Percentiles rank a stretch among this genome's conserved stretches.
These are phyloP conservation scores for Laguncularia racemosa DNA, from an alignment of 345 rosid species.

Conservation along the genomic window DNA sequence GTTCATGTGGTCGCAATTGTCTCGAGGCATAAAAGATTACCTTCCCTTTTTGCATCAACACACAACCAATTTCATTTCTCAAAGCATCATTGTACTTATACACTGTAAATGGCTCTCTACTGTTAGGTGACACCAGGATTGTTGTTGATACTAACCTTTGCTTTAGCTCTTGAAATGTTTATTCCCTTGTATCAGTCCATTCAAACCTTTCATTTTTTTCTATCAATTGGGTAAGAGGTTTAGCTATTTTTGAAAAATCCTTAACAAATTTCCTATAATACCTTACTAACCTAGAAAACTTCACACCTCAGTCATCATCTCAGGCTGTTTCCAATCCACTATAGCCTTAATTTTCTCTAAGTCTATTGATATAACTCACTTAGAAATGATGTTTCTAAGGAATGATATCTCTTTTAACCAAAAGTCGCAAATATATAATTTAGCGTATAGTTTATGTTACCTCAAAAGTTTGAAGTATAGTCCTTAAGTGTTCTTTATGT, in stretches of 20 bases:
- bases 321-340: not conserved
- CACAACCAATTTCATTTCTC: too few species aligned
- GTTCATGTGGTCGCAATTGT: too few species aligned
- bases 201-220: too few species aligned
- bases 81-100: too few species aligned
- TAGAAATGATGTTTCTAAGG: not conserved
- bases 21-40: too few species aligned
- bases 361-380: not conserved
- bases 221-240: not conserved
- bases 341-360: not conserved
- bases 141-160: too few species aligned
- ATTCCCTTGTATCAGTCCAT: too few species aligned
- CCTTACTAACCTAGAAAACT: not conserved
- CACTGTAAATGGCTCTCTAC: too few species aligned
- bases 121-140: too few species aligned
- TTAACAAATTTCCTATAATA: not conserved
- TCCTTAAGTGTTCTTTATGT: not conserved
- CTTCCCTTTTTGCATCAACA: too few species aligned
- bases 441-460: not conserved
- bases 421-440: not conserved
- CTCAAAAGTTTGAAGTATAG: not conserved
- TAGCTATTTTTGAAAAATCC: not conserved
- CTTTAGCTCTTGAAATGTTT: too few species aligned
- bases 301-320: not conserved
- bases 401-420: not conserved